These are phyloP conservation scores for Dujonia santamariae DNA, from an alignment of 1,139 yeast genomes.

Conservation along the genomic window DNA sequence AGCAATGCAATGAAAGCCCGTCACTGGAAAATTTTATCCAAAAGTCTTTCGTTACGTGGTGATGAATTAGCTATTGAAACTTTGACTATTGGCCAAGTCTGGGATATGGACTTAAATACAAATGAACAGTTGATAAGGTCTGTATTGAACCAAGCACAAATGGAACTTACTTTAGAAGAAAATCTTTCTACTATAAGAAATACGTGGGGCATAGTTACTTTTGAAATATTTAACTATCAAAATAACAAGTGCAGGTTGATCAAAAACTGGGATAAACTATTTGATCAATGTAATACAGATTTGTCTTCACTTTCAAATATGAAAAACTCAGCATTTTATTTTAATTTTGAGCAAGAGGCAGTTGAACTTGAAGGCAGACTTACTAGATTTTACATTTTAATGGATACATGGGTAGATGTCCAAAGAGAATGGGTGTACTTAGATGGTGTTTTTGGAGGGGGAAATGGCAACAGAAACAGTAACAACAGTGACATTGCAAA, in stretches of 20 bases:
- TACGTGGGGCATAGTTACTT: slow-evolving; percentile 47
- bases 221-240: slow-evolving; percentile 57
- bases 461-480: slow-evolving; percentile 24
- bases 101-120: slow-evolving; percentile 50
- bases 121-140: slow-evolving; percentile 49
- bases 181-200: slow-evolving; percentile 45
- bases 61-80: slow-evolving; percentile 14
- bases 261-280: slow-evolving; percentile 64
- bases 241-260: slow-evolving; percentile 51
- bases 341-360: slow-evolving; percentile 60
- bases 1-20: slow-evolving; percentile 59
- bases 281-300: slow-evolving; percentile 61
- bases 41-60: slow-evolving; percentile 18
- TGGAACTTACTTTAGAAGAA: slow-evolving; percentile 67
- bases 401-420: slow-evolving; percentile 78
- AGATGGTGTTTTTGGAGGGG: slow-evolving; percentile 65
- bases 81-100: slow-evolving; percentile 56
- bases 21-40: slow-evolving; percentile 65
- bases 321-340: slow-evolving; percentile 66
- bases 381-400: slow-evolving; percentile 45
- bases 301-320: slow-evolving; percentile 64
- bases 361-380: slow-evolving; percentile 55
- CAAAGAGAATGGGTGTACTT: slow-evolving; percentile 90
- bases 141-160: slow-evolving; percentile 62
- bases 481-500: slow-evolving; percentile 50